Evolutionary conservation across 1,284 basidiomycete genomes (phyloP).

Genomic region (Schizophyllum amplum): DNA sequence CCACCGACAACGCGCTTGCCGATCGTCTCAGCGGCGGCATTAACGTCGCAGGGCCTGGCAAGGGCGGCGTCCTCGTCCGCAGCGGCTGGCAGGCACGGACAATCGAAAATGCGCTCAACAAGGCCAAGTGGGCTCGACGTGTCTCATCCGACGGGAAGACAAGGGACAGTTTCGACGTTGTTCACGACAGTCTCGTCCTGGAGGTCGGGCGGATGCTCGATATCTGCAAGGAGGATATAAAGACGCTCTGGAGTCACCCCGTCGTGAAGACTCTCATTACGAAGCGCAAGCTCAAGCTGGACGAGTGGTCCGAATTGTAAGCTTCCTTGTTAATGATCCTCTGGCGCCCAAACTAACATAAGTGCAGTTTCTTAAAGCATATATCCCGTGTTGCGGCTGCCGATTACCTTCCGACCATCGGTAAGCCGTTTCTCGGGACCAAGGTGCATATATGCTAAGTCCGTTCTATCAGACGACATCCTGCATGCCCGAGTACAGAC

Average conservation of each 20-base stretch:
- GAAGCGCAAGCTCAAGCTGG: constrained; percentile 62
- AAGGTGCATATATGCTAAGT: constrained; percentile 21
- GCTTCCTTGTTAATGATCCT: constrained; percentile 22
- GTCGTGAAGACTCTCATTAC: constrained; percentile 58
- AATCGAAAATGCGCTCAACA: constrained; percentile 39
- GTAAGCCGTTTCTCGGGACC: constrained; percentile 25
- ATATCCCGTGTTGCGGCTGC: constrained; percentile 58
- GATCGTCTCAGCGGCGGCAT: constrained; percentile 67
- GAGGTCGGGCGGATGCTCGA: constrained; percentile 53
- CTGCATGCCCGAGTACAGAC: constrained; percentile 78
- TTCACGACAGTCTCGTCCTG: constrained; percentile 47
- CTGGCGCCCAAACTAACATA: constrained; percentile 8
- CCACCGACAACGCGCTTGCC: constrained; percentile 54
- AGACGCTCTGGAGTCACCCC: constrained; percentile 61
- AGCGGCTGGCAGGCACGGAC: constrained; percentile 69
- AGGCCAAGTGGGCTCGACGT: constrained; percentile 22
- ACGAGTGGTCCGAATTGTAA: constrained; percentile 81
- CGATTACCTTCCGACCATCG: constrained; percentile 66
- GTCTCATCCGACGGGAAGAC: constrained; percentile 22
- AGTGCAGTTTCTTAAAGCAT: constrained; percentile 59
- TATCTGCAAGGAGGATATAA: constrained; percentile 52
- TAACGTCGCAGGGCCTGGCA: constrained; percentile 60
- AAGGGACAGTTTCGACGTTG: constrained; percentile 24
- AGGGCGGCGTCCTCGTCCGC: constrained; percentile 67
- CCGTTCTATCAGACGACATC: constrained; percentile 55